Conservation (phyloP, 768 basidiomycete genomes). For the Mycena vitilis region DNA sequence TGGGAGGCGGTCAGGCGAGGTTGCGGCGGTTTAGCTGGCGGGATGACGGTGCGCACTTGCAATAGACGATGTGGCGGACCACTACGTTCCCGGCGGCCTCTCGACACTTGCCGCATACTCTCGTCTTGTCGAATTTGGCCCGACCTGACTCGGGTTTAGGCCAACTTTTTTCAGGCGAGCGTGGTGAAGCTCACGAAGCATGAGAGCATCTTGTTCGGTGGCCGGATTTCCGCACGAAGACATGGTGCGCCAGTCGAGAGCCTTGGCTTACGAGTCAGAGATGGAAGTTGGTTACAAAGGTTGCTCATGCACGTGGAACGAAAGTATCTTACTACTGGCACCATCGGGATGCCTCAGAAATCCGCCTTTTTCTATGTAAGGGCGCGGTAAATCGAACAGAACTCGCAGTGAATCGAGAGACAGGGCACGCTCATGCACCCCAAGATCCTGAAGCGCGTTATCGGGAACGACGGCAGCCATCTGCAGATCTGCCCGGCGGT, state of each 20-base stretch:
- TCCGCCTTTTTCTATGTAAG: conserved; percentile 34
- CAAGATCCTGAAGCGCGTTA: conserved; percentile 80
- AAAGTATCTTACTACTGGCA: not conserved
- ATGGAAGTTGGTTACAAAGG: too few relatives aligned
- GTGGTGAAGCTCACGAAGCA: conserved; percentile 65
- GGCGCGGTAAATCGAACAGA: conserved; percentile 8
- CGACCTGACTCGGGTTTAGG: conserved; percentile 57
- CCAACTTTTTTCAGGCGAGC: not conserved
- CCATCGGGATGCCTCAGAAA: conserved; percentile 1
- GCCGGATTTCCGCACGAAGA: conserved; percentile 74
- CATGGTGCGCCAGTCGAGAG: not conserved
- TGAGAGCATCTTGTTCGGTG: conserved; percentile 68
- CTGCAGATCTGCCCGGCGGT: conserved; percentile 81
- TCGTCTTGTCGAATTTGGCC: conserved; percentile 74
- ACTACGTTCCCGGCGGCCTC: conserved; percentile 71
- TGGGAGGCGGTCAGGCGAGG: conserved; percentile 38
- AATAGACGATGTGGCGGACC: conserved; percentile 85
- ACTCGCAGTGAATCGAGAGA: conserved; percentile 68
- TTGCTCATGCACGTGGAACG: not conserved
- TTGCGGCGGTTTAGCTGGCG: conserved; percentile 14
- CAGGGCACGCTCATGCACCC: conserved; percentile 95
- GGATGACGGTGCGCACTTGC: conserved; percentile 77
- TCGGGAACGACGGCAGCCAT: conserved; percentile 72
- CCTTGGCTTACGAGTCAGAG: not conserved
- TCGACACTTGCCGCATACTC: conserved; percentile 82